phyloP scores from a whole-genome alignment of 371 early-diverging fungal genomes.

The Ordospora colligata region DNA sequence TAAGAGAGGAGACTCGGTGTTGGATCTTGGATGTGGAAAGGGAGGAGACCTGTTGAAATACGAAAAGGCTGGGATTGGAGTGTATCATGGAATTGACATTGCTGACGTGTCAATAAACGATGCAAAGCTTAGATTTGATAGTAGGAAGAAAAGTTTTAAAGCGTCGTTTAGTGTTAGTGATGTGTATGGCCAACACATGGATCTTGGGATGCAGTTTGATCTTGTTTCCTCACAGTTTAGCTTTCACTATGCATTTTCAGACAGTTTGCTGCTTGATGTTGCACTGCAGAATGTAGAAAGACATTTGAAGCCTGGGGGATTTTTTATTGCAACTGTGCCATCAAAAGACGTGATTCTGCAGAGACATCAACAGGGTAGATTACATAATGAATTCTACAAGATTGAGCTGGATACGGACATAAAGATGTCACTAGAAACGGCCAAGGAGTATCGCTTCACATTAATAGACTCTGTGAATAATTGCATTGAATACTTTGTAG shows the following conservation, averaged over 20 bases:
- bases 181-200: conserved; percentile 64
- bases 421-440: conserved; percentile 56
- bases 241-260: conserved; percentile 87
- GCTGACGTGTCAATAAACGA: conserved; percentile 79
- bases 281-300: conserved; percentile 72
- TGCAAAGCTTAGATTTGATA: conserved; percentile 67
- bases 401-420: conserved; percentile 6
- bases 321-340: conserved; percentile 83
- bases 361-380: conserved; percentile 62
- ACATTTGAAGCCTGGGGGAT: conserved; percentile 70
- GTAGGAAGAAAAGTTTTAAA: conserved; percentile 41
- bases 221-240: conserved; percentile 86
- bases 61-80: conserved; percentile 61
- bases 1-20: conserved; percentile 40
- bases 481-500: conserved; percentile 82
- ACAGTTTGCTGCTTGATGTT: conserved; percentile 68
- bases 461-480: conserved; percentile 87
- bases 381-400: conserved; percentile 31
- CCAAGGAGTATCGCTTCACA: conserved; percentile 78
- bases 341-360: conserved; percentile 72
- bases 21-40: conserved; percentile 94
- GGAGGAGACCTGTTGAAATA: conserved; percentile 94
- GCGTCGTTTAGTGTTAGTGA: conserved; percentile 71
- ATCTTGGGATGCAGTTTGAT: conserved; percentile 65
- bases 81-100: conserved; percentile 67